phyloP scores from a whole-genome alignment of 176 grass and related monocot genomes.

The Dactylis glomerata region DNA sequence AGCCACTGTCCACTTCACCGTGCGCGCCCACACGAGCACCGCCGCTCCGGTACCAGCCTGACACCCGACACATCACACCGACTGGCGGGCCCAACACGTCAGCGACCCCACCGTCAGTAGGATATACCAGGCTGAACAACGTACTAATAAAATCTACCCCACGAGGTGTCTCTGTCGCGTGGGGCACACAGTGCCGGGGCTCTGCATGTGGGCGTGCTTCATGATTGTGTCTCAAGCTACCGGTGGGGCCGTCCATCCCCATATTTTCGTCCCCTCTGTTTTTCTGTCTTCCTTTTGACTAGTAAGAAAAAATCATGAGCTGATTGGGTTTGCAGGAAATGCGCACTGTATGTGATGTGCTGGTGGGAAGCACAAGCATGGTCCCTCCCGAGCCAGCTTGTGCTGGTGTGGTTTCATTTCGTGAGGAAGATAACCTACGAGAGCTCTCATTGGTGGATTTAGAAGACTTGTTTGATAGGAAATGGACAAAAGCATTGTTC shows the following conservation, averaged over 20 bases:
- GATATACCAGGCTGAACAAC: fast-evolving
- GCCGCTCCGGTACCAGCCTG: background rate
- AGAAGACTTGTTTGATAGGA: background rate
- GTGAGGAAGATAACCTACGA: background rate
- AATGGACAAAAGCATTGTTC: background rate
- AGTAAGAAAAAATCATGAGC: background rate
- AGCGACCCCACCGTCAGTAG: background rate
- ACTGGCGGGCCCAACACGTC: background rate
- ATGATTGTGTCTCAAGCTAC: background rate
- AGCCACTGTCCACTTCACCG: background rate
- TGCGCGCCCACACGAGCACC: background rate
- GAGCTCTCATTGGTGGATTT: background rate
- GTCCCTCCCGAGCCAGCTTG: background rate
- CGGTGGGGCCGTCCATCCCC: background rate
- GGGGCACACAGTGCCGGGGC: background rate
- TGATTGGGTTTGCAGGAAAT: background rate
- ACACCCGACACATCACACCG: background rate
- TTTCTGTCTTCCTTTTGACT: background rate
- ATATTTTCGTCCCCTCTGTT: background rate
- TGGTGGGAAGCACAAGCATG: background rate
- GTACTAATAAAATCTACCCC: background rate
- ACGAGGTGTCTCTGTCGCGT: background rate
- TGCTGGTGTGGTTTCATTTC: background rate
- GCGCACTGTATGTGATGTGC: background rate
- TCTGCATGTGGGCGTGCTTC: background rate